A percentile compares a stretch with the other conserved stretches of the same genome.
phyloP scores from a whole-genome alignment of 2,329 filamentous ascomycete species.

The Cordyceps cateniannulata region DNA sequence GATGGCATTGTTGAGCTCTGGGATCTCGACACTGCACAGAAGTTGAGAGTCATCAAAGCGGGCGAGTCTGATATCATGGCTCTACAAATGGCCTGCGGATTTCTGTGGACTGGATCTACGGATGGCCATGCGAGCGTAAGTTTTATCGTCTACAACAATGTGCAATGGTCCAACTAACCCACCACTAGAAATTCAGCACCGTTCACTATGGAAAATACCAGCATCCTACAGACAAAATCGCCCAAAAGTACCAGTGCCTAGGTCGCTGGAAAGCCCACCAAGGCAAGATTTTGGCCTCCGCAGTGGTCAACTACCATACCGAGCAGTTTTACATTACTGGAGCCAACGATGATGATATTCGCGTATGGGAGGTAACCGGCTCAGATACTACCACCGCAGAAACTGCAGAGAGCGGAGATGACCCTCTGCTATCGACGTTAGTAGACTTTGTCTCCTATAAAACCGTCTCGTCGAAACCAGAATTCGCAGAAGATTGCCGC shows the following conservation, averaged over 20 bases:
- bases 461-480: constrained; percentile 79
- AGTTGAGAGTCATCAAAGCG: constrained; percentile 77
- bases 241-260: constrained; percentile 76
- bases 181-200: constrained; percentile 55
- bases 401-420: constrained; percentile 32
- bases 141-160: constrained; percentile 5
- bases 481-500: constrained; percentile 86
- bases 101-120: constrained; percentile 83
- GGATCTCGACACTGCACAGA: constrained; percentile 92
- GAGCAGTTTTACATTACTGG: constrained; percentile 89
- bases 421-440: constrained; percentile 63
- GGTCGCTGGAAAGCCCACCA: constrained; percentile 76
- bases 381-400: constrained; percentile 27
- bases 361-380: constrained; percentile 72
- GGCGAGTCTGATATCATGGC: constrained; percentile 80
- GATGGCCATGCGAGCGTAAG: constrained; percentile 77
- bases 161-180: neutral
- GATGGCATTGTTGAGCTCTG: constrained; percentile 89
- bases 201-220: constrained; percentile 56
- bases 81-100: constrained; percentile 76
- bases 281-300: constrained; percentile 81
- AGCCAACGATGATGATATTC: constrained; percentile 83
- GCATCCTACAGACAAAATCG: constrained; percentile 47
- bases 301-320: constrained; percentile 61
- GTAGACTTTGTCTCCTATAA: constrained; percentile 86